Percentiles rank a stretch among this genome's conserved stretches.
phyloP scores from a whole-genome alignment of 768 basidiomycete genomes.

The Rhodotorula graminis region DNA sequence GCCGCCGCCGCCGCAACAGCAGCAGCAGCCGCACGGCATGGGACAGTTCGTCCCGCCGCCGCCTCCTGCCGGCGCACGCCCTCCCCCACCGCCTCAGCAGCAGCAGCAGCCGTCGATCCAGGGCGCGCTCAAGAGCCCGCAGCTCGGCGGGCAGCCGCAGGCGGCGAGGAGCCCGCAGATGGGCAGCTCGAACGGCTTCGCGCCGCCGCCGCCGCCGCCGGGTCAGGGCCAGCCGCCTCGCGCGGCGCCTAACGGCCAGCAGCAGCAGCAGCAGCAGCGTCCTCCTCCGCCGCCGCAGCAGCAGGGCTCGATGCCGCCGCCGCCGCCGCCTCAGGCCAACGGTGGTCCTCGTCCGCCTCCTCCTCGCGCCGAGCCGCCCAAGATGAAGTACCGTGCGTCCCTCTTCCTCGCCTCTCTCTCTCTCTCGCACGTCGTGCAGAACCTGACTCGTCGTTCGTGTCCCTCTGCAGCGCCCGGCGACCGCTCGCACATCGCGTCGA shows the following conservation, averaged over 20 bases:
- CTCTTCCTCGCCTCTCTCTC: background rate
- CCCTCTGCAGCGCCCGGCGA: slow-evolving; percentile 70
- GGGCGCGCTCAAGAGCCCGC: no score
- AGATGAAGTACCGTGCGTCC: slow-evolving; percentile 59
- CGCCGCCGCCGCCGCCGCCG: background rate
- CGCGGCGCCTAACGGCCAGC: background rate
- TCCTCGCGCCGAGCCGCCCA: background rate
- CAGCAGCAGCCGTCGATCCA: no score
- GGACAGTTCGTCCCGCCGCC: slow-evolving; percentile 53
- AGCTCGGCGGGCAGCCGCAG: no score
- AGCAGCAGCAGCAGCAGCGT: background rate
- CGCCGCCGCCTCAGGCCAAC: background rate
- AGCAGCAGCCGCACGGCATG: slow-evolving; percentile 17
- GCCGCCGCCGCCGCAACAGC: slow-evolving; percentile 42
- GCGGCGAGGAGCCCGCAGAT: no score
- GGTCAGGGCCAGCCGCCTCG: no score
- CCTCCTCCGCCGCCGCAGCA: slow-evolving; percentile 2
- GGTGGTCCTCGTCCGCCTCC: background rate
- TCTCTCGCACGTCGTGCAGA: slow-evolving; percentile 1
- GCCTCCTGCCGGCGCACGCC: background rate
- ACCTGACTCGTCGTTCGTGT: background rate
- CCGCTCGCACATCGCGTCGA: slow-evolving; percentile 79
- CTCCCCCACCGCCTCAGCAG: background rate
- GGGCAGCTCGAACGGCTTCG: no score
- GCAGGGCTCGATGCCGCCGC: slow-evolving; percentile 7